Evolutionary conservation across 345 rosid species (phyloP).

Genomic region (Brassica incana): DNA sequence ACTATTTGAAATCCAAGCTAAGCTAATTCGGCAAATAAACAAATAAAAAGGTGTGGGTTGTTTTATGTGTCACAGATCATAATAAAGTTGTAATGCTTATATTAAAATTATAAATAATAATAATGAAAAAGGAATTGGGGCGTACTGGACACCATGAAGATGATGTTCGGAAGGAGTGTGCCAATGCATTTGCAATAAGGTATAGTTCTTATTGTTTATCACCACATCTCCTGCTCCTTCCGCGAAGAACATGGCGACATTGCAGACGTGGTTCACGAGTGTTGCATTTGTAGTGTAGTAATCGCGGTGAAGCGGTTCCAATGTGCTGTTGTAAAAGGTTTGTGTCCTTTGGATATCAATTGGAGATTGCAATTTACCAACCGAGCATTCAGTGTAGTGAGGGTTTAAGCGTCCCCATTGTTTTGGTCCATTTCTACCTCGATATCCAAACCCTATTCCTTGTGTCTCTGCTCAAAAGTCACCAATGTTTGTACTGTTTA

Average conservation of each 20-base stretch:
- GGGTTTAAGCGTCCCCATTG: conserved; percentile 56
- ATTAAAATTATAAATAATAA: neutral
- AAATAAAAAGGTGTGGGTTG: neutral
- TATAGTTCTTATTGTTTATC: conserved; percentile 51
- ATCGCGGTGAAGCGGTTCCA: conserved; percentile 39
- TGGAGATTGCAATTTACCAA: conserved; percentile 70
- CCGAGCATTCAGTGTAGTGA: conserved; percentile 43
- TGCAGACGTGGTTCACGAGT: conserved; percentile 46
- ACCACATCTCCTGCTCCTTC: conserved; percentile 42
- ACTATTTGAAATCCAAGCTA: conserved; percentile 4
- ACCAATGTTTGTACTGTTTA: neutral
- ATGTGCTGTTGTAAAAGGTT: conserved; percentile 18
- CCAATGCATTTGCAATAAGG: conserved; percentile 67
- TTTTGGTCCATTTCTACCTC: conserved; percentile 45
- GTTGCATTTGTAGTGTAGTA: conserved; percentile 56
- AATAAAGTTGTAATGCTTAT: neutral
- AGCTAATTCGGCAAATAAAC: neutral
- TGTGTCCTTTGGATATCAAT: conserved; percentile 48
- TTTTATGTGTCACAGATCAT: neutral
- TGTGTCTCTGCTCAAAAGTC: conserved; percentile 30
- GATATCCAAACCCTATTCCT: conserved; percentile 45
- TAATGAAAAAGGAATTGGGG: neutral
- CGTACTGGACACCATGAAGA: conserved; percentile 60
- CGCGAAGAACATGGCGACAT: conserved; percentile 44
- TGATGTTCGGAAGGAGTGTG: conserved; percentile 83